A percentile compares a stretch with the other conserved stretches of the same genome.
phyloP scores from a whole-genome alignment of 73 alveolate species.

The Tetrahymena borealis region DNA sequence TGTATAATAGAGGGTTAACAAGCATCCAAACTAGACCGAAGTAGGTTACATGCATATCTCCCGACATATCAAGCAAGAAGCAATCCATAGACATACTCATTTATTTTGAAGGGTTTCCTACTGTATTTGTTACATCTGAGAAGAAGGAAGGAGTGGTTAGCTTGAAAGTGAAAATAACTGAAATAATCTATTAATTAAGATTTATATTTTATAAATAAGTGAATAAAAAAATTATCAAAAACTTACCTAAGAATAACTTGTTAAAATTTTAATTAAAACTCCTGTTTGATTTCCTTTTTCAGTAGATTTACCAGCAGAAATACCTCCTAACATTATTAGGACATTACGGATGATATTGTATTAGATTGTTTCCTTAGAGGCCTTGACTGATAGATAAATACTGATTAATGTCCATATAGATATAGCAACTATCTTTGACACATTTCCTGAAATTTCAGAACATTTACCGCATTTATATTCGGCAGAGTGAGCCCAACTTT shows the following conservation, averaged over 20 bases:
- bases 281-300: not conserved
- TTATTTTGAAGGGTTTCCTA: slow-evolving; percentile 18
- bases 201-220: not conserved
- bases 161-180: not conserved
- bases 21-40: slow-evolving; percentile 36
- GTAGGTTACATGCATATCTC: not conserved
- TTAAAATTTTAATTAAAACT: not conserved
- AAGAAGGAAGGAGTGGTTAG: not conserved
- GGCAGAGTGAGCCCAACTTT: slow-evolving; percentile 10
- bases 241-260: not conserved
- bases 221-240: not conserved
- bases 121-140: not conserved
- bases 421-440: slow-evolving; percentile 10
- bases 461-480: slow-evolving; percentile 37
- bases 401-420: slow-evolving; percentile 8
- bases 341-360: not conserved
- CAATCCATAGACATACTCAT: slow-evolving; percentile 37
- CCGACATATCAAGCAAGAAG: not conserved
- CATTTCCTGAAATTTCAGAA: slow-evolving; percentile 9
- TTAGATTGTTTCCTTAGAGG: not conserved
- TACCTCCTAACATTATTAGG: not conserved
- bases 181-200: not conserved
- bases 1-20: slow-evolving; percentile 5
- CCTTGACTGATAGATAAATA: slow-evolving; percentile 2
- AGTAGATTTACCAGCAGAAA: not conserved